phyloP scores from a whole-genome alignment of 2,329 filamentous ascomycete species.

The Stemphylium lycopersici region DNA sequence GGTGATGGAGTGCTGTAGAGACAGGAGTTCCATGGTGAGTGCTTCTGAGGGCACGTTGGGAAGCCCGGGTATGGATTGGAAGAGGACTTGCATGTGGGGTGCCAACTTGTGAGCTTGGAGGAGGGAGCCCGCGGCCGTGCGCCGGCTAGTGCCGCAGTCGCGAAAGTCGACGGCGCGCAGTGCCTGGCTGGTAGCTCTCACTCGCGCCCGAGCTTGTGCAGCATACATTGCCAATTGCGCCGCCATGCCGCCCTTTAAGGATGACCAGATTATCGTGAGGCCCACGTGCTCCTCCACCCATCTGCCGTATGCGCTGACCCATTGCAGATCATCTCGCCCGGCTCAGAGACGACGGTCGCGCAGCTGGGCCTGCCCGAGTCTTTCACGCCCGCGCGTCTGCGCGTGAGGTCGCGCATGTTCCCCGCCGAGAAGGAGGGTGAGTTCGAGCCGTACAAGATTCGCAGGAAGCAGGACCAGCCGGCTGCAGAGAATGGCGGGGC shows the following conservation, averaged over 20 bases:
- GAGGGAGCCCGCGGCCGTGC: conserved; percentile 10
- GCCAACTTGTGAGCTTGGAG: conserved; percentile 18
- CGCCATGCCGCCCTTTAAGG: conserved; percentile 53
- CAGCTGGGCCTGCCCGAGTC: conserved; percentile 88
- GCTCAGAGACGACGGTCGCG: conserved; percentile 87
- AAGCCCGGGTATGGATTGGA: conserved; percentile 15
- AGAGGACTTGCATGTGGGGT: conserved; percentile 8
- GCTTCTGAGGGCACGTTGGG: conserved; percentile 28
- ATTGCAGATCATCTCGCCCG: conserved; percentile 71
- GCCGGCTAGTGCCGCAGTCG: conserved; percentile 13
- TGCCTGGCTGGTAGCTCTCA: conserved; percentile 13
- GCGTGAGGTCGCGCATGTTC: conserved; percentile 94
- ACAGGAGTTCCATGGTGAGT: conserved; percentile 26
- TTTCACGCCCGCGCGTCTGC: conserved; percentile 87
- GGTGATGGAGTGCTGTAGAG: conserved; percentile 12
- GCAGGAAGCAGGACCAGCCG: conserved; percentile 51
- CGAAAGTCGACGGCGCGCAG: conserved; percentile 10
- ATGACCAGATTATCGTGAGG: conserved; percentile 54
- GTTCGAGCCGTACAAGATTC: conserved; percentile 82
- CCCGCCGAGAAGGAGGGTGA: conserved; percentile 75
- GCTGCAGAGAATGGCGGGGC: conserved; percentile 39
- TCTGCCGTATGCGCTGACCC: conserved; percentile 16
- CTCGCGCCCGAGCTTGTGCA: conserved; percentile 19
- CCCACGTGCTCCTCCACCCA: background rate
- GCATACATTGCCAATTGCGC: conserved; percentile 32